These are phyloP conservation scores for Alternaria consortialis DNA, from an alignment of 2,329 filamentous ascomycete genomes.

Conservation along the genomic window DNA sequence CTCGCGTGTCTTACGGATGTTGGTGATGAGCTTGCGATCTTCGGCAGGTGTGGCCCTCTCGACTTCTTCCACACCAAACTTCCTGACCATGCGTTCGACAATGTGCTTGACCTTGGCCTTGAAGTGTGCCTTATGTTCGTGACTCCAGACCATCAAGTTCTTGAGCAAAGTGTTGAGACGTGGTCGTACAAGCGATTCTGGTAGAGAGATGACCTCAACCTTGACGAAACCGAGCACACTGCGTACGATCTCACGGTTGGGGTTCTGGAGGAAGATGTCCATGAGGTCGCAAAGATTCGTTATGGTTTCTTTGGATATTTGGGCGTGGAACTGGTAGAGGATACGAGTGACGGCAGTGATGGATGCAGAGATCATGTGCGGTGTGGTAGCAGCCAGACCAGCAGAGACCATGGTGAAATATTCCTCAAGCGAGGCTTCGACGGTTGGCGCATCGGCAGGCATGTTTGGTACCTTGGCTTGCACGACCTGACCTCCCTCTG, in stretches of 20 bases:
- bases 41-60: constrained; percentile 83
- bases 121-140: constrained; percentile 98
- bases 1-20: constrained; percentile 95
- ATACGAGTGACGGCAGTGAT: constrained; percentile 94
- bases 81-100: constrained; percentile 88
- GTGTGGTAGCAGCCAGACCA: constrained; percentile 88
- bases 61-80: constrained; percentile 84
- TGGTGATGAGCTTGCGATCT: constrained; percentile 88
- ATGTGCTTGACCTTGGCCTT: constrained; percentile 98
- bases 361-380: constrained; percentile 97
- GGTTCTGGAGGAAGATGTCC: constrained; percentile 94
- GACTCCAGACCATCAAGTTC: constrained; percentile 93
- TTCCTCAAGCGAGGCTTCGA: constrained; percentile 85
- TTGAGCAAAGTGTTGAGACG: constrained; percentile 81
- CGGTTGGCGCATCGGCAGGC: constrained; percentile 79
- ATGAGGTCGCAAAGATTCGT: constrained; percentile 91
- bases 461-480: constrained; percentile 89
- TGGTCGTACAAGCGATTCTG: constrained; percentile 78
- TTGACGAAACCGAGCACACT: constrained; percentile 97
- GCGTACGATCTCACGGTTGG: constrained; percentile 95
- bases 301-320: constrained; percentile 74
- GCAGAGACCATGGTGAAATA: constrained; percentile 99
- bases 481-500: constrained; percentile 76
- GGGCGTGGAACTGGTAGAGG: constrained; percentile 85
- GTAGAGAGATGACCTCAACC: constrained; percentile 88